Conservation (phyloP, 1,139 yeast genomes). For the Candida dubliniensis region DNA sequence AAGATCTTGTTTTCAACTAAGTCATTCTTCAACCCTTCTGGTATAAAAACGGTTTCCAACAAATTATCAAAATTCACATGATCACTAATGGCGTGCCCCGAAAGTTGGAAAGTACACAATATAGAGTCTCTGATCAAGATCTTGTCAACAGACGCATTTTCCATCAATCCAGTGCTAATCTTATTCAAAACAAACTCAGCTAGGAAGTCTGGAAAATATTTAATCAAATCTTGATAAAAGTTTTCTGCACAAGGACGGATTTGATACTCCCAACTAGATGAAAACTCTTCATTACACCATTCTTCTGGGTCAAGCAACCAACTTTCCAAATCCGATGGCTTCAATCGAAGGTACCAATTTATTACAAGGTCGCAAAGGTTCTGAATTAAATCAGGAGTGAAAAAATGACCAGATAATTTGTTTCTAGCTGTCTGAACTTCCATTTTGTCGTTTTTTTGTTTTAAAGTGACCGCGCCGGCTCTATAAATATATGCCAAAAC, state of each 20-base stretch:
- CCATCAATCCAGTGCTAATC: slow-evolving; percentile 52
- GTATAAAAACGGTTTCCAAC: slow-evolving; percentile 59
- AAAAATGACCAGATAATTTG: slow-evolving; percentile 52
- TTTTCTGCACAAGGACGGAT: slow-evolving; percentile 87
- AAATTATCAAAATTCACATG: slow-evolving; percentile 63
- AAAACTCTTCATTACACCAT: slow-evolving; percentile 81
- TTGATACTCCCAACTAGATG: slow-evolving; percentile 80
- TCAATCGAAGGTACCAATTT: slow-evolving; percentile 68
- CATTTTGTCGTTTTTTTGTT: slow-evolving; percentile 57
- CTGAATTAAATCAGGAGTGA: slow-evolving; percentile 55
- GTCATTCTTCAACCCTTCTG: slow-evolving; percentile 56
- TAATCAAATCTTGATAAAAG: slow-evolving; percentile 73
- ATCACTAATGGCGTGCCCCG: slow-evolving; percentile 65
- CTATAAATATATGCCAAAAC: slow-evolving; percentile 62
- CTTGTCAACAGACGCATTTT: slow-evolving; percentile 43
- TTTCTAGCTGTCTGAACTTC: slow-evolving; percentile 62
- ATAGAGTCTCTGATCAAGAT: slow-evolving; percentile 76
- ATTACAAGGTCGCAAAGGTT: slow-evolving; percentile 67
- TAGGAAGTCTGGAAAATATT: slow-evolving; percentile 60
- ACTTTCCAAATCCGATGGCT: slow-evolving; percentile 72
- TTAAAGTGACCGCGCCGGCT: slow-evolving; percentile 67
- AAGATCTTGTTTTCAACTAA: slow-evolving; percentile 58
- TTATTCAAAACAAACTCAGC: slow-evolving; percentile 63
- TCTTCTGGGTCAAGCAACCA: slow-evolving; percentile 92
- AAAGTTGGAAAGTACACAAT: slow-evolving; percentile 76